phyloP scores from a whole-genome alignment of 495 filamentous ascomycete species.

The Collariella sp. region DNA sequence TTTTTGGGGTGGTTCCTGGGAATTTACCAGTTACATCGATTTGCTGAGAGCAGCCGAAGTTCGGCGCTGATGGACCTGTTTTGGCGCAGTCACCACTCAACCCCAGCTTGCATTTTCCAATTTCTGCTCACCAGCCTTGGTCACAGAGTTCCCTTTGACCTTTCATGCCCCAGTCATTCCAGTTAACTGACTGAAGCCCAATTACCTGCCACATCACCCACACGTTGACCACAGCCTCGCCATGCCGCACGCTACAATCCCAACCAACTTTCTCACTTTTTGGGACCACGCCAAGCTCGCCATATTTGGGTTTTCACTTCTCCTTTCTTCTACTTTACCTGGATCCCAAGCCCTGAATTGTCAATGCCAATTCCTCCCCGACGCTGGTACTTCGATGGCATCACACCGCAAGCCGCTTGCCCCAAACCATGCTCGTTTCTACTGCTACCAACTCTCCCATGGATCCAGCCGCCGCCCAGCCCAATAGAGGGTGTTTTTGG shows the following conservation, averaged over 20 bases:
- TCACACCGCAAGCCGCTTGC: not conserved
- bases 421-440: not conserved
- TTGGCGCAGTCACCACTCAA: too few relatives aligned
- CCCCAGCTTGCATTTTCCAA: too few relatives aligned
- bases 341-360: not conserved
- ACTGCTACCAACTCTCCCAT: not conserved
- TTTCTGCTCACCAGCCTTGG: too few relatives aligned
- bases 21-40: too few relatives aligned
- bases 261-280: too few relatives aligned
- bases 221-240: not conserved
- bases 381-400: not conserved
- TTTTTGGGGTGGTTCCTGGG: too few relatives aligned
- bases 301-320: not conserved
- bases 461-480: not conserved
- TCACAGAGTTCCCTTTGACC: too few relatives aligned
- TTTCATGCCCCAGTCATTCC: too few relatives aligned
- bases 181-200: not conserved
- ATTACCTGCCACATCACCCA: not conserved
- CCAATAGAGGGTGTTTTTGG: not conserved
- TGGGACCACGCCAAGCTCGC: not conserved
- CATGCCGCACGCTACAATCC: slow-evolving; percentile 2
- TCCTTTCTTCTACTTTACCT: not conserved
- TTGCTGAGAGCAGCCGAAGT: too few relatives aligned
- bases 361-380: not conserved
- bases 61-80: too few relatives aligned